Evolutionary conservation across 2,329 filamentous ascomycete genomes (phyloP), one percentile per base, ranked within the genome.

Genomic region (Penicillium sp.): DNA sequence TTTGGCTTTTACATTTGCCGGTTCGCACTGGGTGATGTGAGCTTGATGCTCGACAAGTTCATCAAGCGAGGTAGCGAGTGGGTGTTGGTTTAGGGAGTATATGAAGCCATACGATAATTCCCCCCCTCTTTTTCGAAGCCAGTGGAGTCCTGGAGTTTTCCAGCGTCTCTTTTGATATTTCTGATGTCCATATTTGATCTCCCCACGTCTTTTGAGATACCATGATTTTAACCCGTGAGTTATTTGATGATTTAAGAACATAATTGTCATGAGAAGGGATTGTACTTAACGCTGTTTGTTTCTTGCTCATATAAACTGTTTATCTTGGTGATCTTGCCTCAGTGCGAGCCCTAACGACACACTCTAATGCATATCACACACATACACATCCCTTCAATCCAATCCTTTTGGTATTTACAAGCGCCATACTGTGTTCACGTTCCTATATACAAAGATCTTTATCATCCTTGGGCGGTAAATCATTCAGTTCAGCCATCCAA

Each of bases 1-100:
- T 99, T 99, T 73, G 93, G 89, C 17, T 97, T 99, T 75, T 97
- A 94, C 73, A 84, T 99, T 29, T 97, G 93, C 75, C 89, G 94
- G 19, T 99, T 99, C 73, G 92, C 93, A n/a, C 80, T 99, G 60
- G 82, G 87, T 4, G 94, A 99, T 74, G 78, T 99, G 60, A 84
- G 87, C 40, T 75, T 94, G 71, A 81, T 99, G 79, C 81, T 99
- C 66, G 94, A 99, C 75, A 99, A 97, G 74, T 97, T 94, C 71
- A 88, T 99, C 73, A 99, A 99, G 81, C 86, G 93, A 64, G 93
- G 93, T 25, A 96, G 89, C 68, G 93, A 99, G 81, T 99, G 93
- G 93, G 92, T 97, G 53, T 75, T 88, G 61, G 77, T 82, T 54
- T 86, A 65, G 46, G 47, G 59, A 69, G 45, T 55, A 38, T 60